Conservation (phyloP, 805 yeast genomes). For the Starmerella sirachaensis region DNA sequence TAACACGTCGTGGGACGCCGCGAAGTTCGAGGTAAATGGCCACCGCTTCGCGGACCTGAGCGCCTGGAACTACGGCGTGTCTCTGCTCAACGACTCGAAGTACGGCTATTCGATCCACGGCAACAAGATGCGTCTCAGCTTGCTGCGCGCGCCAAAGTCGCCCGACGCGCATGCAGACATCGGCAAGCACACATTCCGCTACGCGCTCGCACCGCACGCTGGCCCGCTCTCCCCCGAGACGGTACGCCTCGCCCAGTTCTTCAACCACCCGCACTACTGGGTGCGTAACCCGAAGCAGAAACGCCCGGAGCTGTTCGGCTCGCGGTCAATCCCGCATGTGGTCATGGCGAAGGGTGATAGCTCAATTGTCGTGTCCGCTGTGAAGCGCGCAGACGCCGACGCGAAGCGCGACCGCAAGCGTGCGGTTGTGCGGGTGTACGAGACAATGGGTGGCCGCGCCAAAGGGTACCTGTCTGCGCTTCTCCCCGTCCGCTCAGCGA, state of each 20-base stretch:
- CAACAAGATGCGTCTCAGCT: slow-evolving; percentile 73
- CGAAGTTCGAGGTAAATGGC: slow-evolving; percentile 89
- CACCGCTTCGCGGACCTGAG: slow-evolving; percentile 90
- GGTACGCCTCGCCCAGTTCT: slow-evolving; percentile 65
- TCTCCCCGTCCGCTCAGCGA: slow-evolving; percentile 43
- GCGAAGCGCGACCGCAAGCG: slow-evolving; percentile 38
- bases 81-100: slow-evolving; percentile 70
- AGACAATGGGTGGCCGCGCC: slow-evolving; percentile 72
- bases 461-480: slow-evolving; percentile 39
- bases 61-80: slow-evolving; percentile 76
- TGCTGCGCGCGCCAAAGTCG: slow-evolving; percentile 81
- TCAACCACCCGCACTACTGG: slow-evolving; percentile 43
- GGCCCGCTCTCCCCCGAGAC: slow-evolving; percentile 55
- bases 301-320: slow-evolving; percentile 7
- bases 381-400: slow-evolving; percentile 86
- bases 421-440: slow-evolving; percentile 67
- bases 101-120: slow-evolving; percentile 93
- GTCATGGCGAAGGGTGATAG: slow-evolving; percentile 34
- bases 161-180: slow-evolving; percentile 94
- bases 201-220: slow-evolving; percentile 72
- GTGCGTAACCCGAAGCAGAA: slow-evolving; percentile 10
- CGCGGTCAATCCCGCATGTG: slow-evolving; percentile 11
- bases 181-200: slow-evolving; percentile 73
- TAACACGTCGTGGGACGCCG: slow-evolving; percentile 93
- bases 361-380: slow-evolving; percentile 55